Conservation (phyloP, 805 yeast species). For the Sugiyamaella americana region DNA sequence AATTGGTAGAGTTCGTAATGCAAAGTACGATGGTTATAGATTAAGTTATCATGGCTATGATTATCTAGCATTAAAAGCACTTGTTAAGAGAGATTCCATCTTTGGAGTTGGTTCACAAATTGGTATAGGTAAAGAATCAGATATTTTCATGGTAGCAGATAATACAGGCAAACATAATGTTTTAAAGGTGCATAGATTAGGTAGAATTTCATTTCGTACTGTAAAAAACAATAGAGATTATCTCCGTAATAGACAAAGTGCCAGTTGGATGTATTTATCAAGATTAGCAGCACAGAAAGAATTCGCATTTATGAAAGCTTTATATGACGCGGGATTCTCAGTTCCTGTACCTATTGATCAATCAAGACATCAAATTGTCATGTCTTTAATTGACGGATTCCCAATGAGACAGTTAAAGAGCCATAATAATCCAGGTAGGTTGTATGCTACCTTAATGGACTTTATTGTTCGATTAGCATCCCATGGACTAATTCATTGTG, state of each 20-base stretch:
- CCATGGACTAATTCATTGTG: conserved; percentile 93
- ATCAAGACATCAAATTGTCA: conserved; percentile 85
- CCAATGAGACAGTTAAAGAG: conserved; percentile 79
- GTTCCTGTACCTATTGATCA: conserved; percentile 89
- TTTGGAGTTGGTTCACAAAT: conserved; percentile 79
- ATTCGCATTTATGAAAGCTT: conserved; percentile 74
- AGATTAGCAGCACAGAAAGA: conserved; percentile 90
- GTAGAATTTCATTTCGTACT: conserved; percentile 87
- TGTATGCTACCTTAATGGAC: conserved; percentile 81
- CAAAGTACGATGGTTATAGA: conserved; percentile 91
- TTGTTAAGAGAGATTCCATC: conserved; percentile 66
- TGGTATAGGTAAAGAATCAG: conserved; percentile 98
- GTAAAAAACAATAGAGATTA: conserved; percentile 94
- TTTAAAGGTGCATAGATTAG: conserved; percentile 85
- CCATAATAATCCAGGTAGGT: conserved; percentile 59
- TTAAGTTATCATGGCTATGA: conserved; percentile 87
- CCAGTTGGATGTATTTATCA: conserved; percentile 91
- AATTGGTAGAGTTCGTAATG: conserved; percentile 73
- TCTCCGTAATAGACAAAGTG: conserved; percentile 59
- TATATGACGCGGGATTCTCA: conserved; percentile 66
- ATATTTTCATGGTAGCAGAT: conserved; percentile 78
- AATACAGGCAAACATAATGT: conserved; percentile 61
- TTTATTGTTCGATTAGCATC: conserved; percentile 79
- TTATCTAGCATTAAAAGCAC: conserved; percentile 79
- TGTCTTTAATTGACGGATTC: conserved; percentile 87